These are phyloP conservation scores for Paramecium sexaurelia DNA, from an alignment of 73 alveolate species.

Conservation along the genomic window DNA sequence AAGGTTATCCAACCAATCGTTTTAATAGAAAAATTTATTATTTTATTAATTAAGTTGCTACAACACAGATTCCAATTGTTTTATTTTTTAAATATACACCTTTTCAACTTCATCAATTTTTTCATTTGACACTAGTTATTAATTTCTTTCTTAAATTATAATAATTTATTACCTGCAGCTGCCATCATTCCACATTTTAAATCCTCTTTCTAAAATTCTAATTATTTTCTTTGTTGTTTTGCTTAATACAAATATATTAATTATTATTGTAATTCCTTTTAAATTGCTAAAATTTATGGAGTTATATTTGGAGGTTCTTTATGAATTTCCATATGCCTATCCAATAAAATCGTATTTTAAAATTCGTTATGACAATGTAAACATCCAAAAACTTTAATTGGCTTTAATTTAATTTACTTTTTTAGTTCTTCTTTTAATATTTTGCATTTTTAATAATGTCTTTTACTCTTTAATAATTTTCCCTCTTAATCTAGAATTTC, in stretches of 20 bases:
- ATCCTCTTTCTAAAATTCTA: neutral
- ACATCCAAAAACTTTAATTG: neutral
- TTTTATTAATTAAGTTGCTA: neutral
- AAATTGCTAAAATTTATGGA: neutral
- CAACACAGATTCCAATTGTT: neutral
- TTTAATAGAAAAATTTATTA: neutral
- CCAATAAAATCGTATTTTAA: neutral
- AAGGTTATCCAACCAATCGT: neutral
- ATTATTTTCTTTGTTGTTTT: neutral
- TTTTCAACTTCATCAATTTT: neutral
- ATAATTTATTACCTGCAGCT: neutral
- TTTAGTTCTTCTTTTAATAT: neutral
- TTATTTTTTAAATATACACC: neutral
- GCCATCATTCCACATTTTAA: constrained; percentile 24
- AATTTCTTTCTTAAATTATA: neutral
- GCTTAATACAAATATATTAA: neutral
- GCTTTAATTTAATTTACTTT: neutral
- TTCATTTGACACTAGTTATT: neutral
- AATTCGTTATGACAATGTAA: neutral
- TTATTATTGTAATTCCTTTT: neutral
- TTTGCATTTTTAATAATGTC: neutral
- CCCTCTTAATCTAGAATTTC: neutral
- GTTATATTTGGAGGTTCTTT: neutral
- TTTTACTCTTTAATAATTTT: neutral
- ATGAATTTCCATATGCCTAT: constrained; percentile 4